phyloP scores from a whole-genome alignment of 2,329 filamentous ascomycete genomes.

The Clarireedia hainanense region DNA sequence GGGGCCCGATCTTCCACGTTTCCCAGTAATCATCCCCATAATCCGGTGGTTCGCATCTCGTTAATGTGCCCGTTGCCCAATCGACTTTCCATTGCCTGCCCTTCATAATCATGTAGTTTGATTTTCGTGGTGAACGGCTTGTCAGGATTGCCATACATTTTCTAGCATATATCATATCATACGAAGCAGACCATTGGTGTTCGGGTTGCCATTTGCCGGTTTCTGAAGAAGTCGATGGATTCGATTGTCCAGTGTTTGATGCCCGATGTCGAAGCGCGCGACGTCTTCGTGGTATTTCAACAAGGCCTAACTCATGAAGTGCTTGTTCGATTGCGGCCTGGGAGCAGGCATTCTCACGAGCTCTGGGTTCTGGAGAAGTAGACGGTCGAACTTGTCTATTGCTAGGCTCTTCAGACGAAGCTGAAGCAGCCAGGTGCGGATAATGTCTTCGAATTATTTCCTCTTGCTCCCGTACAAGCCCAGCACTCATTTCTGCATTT shows the following conservation, averaged over 20 bases:
- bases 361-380: neutral
- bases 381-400: neutral
- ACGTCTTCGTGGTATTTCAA: neutral
- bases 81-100: conserved; percentile 53
- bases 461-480: conserved; percentile 18
- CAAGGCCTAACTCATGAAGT: conserved; percentile 3
- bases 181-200: conserved; percentile 46
- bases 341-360: neutral
- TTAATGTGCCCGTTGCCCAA: conserved; percentile 49
- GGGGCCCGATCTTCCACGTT: neutral
- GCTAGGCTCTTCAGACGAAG: neutral
- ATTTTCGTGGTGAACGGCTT: conserved; percentile 49
- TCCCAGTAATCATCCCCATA: conserved; percentile 37
- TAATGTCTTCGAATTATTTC: conserved; percentile 21
- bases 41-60: conserved; percentile 43
- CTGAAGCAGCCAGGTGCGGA: conserved; percentile 11
- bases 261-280: neutral
- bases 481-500: conserved; percentile 8
- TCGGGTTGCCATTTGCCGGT: conserved; percentile 48
- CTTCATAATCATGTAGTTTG: conserved; percentile 47
- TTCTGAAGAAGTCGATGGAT: conserved; percentile 21
- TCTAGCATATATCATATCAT: conserved; percentile 53
- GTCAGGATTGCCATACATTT: conserved; percentile 52
- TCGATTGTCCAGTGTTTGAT: conserved; percentile 5
- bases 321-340: neutral